These are phyloP conservation scores for Phoenix dactylifera DNA, from an alignment of 176 grass and related monocot genomes.

Conservation along the genomic window DNA sequence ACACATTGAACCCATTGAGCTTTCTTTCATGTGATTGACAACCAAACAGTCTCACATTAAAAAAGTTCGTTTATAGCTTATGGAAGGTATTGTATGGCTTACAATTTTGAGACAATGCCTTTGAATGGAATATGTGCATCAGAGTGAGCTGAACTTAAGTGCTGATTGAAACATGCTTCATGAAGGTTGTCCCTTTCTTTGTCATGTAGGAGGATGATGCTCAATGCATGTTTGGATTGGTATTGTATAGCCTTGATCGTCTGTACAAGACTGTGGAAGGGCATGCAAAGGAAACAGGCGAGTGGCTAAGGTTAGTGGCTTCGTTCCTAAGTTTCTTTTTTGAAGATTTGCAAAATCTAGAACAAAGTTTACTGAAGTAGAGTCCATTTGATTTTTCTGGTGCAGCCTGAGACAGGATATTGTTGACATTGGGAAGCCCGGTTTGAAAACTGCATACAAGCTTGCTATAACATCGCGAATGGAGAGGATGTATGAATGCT, in stretches of 20 bases:
- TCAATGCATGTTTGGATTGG: conserved; percentile 51
- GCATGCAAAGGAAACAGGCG: conserved; percentile 74
- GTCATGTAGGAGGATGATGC: conserved; percentile 66
- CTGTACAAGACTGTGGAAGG: conserved; percentile 74
- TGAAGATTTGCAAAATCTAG: background rate
- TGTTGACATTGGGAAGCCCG: conserved; percentile 69
- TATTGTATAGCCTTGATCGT: conserved; percentile 69
- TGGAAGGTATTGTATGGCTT: too few species aligned
- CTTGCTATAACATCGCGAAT: conserved; percentile 41
- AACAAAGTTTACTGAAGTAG: background rate
- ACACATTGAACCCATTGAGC: too few species aligned
- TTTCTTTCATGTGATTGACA: too few species aligned
- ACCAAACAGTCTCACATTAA: too few species aligned
- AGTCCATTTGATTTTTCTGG: background rate
- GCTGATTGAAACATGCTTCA: too few species aligned
- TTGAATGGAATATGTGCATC: too few species aligned
- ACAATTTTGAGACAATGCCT: too few species aligned
- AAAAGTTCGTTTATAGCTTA: too few species aligned
- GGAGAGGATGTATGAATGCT: conserved; percentile 69
- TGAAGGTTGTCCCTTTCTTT: conserved; percentile 12
- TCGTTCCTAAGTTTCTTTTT: background rate
- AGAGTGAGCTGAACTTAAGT: too few species aligned
- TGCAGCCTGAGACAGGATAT: conserved; percentile 71
- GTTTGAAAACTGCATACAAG: conserved; percentile 43
- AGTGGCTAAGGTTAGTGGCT: conserved; percentile 65